Percentiles rank a stretch among this genome's conserved stretches.
Evolutionary conservation across 108 stramenopile species (phyloP).

Genomic region (Nitzschia sp.): DNA sequence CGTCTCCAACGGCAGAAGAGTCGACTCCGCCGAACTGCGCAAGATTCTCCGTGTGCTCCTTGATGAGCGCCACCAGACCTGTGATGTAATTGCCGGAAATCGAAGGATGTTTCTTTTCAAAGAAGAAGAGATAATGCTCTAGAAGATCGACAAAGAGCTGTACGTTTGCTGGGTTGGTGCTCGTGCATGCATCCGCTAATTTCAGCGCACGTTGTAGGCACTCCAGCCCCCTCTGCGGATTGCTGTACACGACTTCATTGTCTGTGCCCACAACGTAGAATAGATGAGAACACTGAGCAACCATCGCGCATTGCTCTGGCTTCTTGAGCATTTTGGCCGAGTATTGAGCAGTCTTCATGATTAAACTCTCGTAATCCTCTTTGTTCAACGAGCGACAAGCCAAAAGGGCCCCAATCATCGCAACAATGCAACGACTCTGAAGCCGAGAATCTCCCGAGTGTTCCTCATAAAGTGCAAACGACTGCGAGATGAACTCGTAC

Average conservation of each 20-base stretch:
- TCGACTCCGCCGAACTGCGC: conserved; percentile 25
- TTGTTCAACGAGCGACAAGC: conserved; percentile 65
- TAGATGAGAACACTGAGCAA: conserved; percentile 87
- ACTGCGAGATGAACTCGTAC: conserved; percentile 95
- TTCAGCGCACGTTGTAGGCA: conserved; percentile 91
- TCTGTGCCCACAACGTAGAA: conserved; percentile 67
- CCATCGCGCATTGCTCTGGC: conserved; percentile 94
- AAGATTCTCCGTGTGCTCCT: conserved; percentile 84
- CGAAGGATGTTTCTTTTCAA: conserved; percentile 84
- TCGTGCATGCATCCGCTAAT: conserved; percentile 90
- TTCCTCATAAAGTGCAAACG: conserved; percentile 94
- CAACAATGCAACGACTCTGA: conserved; percentile 80
- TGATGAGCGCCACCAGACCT: conserved; percentile 91
- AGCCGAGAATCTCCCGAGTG: conserved; percentile 79
- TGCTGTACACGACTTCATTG: conserved; percentile 39
- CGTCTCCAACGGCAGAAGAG: conserved; percentile 47
- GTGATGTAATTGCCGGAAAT: conserved; percentile 87
- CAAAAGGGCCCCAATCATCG: conserved; percentile 91
- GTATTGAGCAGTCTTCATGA: conserved; percentile 94
- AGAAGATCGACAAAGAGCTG: conserved; percentile 94
- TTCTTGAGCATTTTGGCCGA: conserved; percentile 94
- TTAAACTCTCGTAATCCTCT: conserved; percentile 91
- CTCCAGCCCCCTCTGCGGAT: conserved; percentile 92
- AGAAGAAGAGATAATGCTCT: conserved; percentile 95
- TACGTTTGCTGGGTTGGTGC: conserved; percentile 66